phyloP scores from a whole-genome alignment of 2,329 filamentous ascomycete genomes.

The Remersonia thermophila region DNA sequence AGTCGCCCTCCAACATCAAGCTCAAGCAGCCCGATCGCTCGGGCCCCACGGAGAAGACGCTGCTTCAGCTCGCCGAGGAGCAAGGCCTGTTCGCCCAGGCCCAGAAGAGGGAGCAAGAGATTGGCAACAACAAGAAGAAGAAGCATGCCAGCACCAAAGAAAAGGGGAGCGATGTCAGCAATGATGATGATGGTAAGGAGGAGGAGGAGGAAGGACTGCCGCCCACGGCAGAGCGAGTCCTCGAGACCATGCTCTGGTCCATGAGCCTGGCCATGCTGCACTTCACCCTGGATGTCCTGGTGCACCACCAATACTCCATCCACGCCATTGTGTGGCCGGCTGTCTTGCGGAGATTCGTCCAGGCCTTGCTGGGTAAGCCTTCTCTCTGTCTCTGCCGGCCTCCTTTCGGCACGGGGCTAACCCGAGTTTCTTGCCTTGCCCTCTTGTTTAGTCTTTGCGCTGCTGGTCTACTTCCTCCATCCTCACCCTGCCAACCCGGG shows the following conservation, averaged over 20 bases:
- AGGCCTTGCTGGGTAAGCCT: slow-evolving; percentile 40
- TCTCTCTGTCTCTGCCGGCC: not conserved
- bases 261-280: slow-evolving; percentile 58
- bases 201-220: slow-evolving; percentile 24
- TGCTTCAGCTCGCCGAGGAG: slow-evolving; percentile 61
- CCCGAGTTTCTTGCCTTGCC: not conserved
- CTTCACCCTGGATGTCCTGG: slow-evolving; percentile 66
- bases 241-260: slow-evolving; percentile 47
- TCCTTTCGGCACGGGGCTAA: not conserved
- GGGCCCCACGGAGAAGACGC: slow-evolving; percentile 48
- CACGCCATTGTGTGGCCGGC: slow-evolving; percentile 44
- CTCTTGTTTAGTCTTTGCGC: slow-evolving; percentile 34
- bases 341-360: slow-evolving; percentile 39
- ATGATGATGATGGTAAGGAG: slow-evolving; percentile 11
- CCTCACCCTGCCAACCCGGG: slow-evolving; percentile 36
- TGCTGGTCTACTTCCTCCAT: slow-evolving; percentile 46
- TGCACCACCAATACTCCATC: slow-evolving; percentile 66
- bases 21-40: slow-evolving; percentile 59
- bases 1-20: slow-evolving; percentile 40
- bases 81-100: slow-evolving; percentile 43
- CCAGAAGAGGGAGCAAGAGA: slow-evolving; percentile 28
- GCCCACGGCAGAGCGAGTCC: slow-evolving; percentile 35
- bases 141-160: not conserved
- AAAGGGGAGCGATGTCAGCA: slow-evolving; percentile 18
- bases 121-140: slow-evolving; percentile 15